Evolutionary conservation across 2,329 filamentous ascomycete species (phyloP), one percentile per base, ranked within the genome.

Genomic region (Alternaria burnsii): DNA sequence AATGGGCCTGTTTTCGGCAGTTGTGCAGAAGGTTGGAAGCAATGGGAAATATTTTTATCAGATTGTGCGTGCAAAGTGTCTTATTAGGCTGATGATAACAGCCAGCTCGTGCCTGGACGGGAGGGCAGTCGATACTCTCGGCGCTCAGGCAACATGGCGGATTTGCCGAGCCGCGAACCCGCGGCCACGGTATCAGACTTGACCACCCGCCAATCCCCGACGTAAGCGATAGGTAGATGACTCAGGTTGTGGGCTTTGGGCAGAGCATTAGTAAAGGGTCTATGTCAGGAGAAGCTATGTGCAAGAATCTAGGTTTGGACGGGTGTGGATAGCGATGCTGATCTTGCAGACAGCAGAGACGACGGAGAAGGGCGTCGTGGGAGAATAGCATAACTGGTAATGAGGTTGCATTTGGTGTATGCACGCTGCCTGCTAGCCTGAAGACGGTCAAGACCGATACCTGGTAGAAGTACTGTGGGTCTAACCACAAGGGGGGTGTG

Each of bases 101-200:
- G 26, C 40, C 50, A 48, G 51, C 46, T 54, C 26, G 42, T 30
- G 38, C 36, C 26, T 46, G 28, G 59, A 26, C 54, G 42, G 54
- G 52, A 61, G 47, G 36, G 28, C 43, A 51, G 61, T n/a, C 47
- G 46, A 52, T 42, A 32, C 32, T 52, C 26, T 55, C 26, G 52
- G 56, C 58, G 56, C 58, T 55, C 54, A 59, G 53, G 61, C 56
- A 55, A 41, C 46, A 52, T 41, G 58, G 63, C 60, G 65, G 62
- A 62, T 63, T 52, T 66, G 58, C 65, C 61, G 63, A 67, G 56
- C 64, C 62, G 66, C 59, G 38, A 58, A 59, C 62, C 66, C 66
- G 63, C 55, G 38, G 60, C 64, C 62, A 63, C 63, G 66, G 66
- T 58, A 61, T 59, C 58, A 54, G 59, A 61, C 36, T 54, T 41